A percentile compares a stretch with the other conserved stretches of the same genome.
Evolutionary conservation across 495 filamentous ascomycete genomes (phyloP).

Genomic region (Entonaema liquescens): DNA sequence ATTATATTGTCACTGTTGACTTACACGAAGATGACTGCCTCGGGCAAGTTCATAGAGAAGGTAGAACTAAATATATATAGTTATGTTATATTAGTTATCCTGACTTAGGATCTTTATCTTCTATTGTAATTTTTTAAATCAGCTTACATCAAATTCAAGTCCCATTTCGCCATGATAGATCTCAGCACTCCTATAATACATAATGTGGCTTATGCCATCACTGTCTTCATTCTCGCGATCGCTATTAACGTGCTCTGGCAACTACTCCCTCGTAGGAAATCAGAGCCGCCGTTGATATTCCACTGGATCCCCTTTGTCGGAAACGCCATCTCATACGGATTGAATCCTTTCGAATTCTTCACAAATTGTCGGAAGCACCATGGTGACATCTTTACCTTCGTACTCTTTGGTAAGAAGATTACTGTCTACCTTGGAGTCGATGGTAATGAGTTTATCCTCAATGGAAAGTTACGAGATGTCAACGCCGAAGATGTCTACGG

Average conservation of each 20-base stretch:
- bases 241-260: neutral
- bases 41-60: too few relatives aligned
- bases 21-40: neutral
- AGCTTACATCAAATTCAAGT: neutral
- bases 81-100: neutral
- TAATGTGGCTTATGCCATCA: neutral
- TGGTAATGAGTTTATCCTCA: neutral
- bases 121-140: neutral
- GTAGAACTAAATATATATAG: neutral
- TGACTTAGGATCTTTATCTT: neutral
- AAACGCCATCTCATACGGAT: neutral
- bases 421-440: neutral
- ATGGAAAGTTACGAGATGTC: neutral
- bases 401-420: neutral
- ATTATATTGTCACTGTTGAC: neutral
- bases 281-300: neutral
- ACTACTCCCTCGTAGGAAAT: neutral
- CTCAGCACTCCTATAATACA: neutral
- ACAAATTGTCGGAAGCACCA: neutral
- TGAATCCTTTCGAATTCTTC: neutral
- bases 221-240: neutral
- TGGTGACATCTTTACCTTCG: neutral
- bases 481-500: slow-evolving; percentile 1
- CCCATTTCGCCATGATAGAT: neutral
- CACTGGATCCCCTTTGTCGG: neutral